A percentile compares a stretch with the other conserved stretches of the same genome.
Conservation (phyloP, 345 rosid species). For the Eucalyptus tenuipes region DNA sequence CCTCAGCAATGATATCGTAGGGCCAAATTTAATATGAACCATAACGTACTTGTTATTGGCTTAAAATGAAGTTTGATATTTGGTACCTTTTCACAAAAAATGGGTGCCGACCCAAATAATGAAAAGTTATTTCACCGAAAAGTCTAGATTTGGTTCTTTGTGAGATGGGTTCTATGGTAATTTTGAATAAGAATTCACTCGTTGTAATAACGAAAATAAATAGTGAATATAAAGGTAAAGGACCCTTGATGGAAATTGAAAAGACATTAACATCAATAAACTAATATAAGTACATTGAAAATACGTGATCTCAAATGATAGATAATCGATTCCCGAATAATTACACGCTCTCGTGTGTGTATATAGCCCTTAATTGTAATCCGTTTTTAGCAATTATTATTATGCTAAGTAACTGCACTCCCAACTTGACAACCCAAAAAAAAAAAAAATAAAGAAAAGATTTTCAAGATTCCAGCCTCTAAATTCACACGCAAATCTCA, state of each 20-base stretch:
- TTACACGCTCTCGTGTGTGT: background rate
- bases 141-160: background rate
- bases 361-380: background rate
- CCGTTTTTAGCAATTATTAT: background rate
- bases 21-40: background rate
- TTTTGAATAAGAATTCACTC: background rate
- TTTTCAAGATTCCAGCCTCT: background rate
- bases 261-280: background rate
- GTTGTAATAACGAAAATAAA: background rate
- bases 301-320: background rate
- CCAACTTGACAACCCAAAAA: background rate
- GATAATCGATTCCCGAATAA: background rate
- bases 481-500: background rate
- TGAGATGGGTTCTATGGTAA: accelerated
- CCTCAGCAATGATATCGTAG: background rate
- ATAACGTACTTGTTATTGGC: background rate
- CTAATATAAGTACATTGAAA: background rate
- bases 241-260: background rate
- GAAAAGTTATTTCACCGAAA: background rate
- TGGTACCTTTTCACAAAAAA: background rate
- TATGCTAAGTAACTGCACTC: background rate
- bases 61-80: background rate
- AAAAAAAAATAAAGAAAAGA: background rate
- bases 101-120: background rate
- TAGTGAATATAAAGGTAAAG: accelerated